phyloP scores from a whole-genome alignment of 768 basidiomycete species.

The Amanita pallidorosea region DNA sequence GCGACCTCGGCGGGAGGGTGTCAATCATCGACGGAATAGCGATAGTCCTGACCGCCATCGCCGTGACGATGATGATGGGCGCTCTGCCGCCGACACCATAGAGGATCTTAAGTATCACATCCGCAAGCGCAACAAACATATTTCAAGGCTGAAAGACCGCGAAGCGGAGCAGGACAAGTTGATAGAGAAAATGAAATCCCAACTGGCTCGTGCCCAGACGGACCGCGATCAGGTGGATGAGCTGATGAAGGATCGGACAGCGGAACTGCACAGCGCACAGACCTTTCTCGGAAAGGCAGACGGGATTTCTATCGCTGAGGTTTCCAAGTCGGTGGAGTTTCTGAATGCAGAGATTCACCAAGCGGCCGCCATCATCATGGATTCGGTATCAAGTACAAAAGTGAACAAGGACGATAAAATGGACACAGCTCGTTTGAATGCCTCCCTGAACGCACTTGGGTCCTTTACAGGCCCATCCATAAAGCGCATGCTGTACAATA shows the following conservation, averaged over 20 bases:
- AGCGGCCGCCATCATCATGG: constrained; percentile 31
- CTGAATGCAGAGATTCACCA: constrained; percentile 42
- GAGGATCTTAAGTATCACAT: background rate
- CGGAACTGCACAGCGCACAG: constrained; percentile 39
- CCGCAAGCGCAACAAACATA: background rate
- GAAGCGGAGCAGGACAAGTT: background rate
- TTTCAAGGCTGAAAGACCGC: background rate
- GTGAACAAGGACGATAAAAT: constrained; percentile 6
- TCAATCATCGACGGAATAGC: background rate
- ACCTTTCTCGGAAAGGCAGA: constrained; percentile 37
- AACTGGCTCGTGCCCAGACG: background rate
- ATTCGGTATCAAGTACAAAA: constrained; percentile 9
- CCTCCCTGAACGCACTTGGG: background rate
- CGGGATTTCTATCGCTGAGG: constrained; percentile 30
- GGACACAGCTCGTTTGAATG: background rate
- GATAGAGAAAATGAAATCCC: background rate
- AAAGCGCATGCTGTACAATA: background rate
- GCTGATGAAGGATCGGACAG: constrained; percentile 29
- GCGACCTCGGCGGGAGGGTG: background rate
- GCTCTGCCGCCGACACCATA: background rate
- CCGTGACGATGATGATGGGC: background rate
- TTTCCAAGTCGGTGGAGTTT: constrained; percentile 22
- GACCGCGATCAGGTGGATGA: constrained; percentile 10
- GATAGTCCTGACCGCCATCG: background rate
- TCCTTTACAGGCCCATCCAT: background rate